A percentile compares a stretch with the other conserved stretches of the same genome.
These are phyloP conservation scores for Aureobasidium pullulans DNA, from an alignment of 2,329 filamentous ascomycete genomes.

Conservation along the genomic window DNA sequence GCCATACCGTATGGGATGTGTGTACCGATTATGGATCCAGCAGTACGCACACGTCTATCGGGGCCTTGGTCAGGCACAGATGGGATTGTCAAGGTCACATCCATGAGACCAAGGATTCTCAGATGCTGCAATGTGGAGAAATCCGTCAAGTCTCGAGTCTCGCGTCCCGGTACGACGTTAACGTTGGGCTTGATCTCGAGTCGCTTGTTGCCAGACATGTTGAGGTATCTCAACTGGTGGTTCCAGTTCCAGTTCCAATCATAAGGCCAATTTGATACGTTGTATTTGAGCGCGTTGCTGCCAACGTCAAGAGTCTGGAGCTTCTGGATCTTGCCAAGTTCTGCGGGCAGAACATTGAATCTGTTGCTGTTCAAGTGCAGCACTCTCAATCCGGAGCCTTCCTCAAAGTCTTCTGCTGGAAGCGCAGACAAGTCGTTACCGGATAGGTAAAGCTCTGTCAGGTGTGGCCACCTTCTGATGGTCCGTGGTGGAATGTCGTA, in stretches of 20 bases:
- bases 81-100: constrained; percentile 89
- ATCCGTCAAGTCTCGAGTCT: constrained; percentile 73
- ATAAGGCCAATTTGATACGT: constrained; percentile 97
- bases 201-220: constrained; percentile 92
- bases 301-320: constrained; percentile 88
- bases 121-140: constrained; percentile 80
- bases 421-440: constrained; percentile 89
- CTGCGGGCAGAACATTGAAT: constrained; percentile 91
- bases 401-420: constrained; percentile 88
- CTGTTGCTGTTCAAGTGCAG: constrained; percentile 97
- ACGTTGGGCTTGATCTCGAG: constrained; percentile 75
- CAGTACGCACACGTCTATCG: constrained; percentile 91
- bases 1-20: constrained; percentile 90
- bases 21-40: constrained; percentile 83
- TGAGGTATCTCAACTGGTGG: constrained; percentile 86
- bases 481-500: constrained; percentile 86
- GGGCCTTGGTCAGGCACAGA: constrained; percentile 93
- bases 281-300: constrained; percentile 94
- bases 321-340: constrained; percentile 89
- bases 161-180: constrained; percentile 42
- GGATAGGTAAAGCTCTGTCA: constrained; percentile 88
- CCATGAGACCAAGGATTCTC: constrained; percentile 88
- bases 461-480: constrained; percentile 80
- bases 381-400: constrained; percentile 77
- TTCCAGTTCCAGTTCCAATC: constrained; percentile 99